Base-by-base conservation (phyloP, 2,329 filamentous ascomycete genomes). In the Furcasterigmium sp. region DNA sequence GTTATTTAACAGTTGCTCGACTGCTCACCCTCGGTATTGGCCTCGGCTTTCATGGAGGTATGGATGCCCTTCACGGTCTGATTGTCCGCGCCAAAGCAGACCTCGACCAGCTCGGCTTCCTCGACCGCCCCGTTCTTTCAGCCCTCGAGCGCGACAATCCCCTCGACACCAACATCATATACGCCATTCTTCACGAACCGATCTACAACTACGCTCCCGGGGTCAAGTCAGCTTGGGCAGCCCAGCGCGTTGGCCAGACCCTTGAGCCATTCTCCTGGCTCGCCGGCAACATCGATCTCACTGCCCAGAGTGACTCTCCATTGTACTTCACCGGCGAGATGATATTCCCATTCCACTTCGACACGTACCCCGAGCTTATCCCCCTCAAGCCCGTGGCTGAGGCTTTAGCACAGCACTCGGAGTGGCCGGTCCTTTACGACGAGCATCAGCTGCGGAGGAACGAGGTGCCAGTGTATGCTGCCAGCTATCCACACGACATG, bases 321-420 rank as follows among this genome's bases (percentile, higher is more conserved):
- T 69, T 93, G 18, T 86, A 78, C 62, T 95, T 96, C 66, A 89
- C 87, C 0, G 90, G 91, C 46, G 91, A 97, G 67, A 96, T 95
- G 89, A 78, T 95, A 40, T 95, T 82, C 60, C 84, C 86, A 1
- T 85, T 87, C 63, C 86, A 91, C 73, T 91, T 95, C 52, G 80
- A 90, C 29, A 84, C 84, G 14, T 91, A 88, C 56, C 72, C 80
- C 1, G 89, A 94, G 61, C 78, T 97, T 17, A 67, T 67, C n/a
- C 69, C 79, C 45, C 64, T 97, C 37, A 76, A 76, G 43, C 70
- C 79, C 10, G 84, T 82, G 0, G 89, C 88, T 0, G 70, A 91
- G 8, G 71, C 82, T 18, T 71, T 96, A 20, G 91, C 91, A 1
- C 56, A 70, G 1, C 76, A 78, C 36, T 63, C 74, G 5, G 75